These are phyloP conservation scores for Manihot esculenta DNA, from an alignment of 441 rosid species.

Conservation along the genomic window DNA sequence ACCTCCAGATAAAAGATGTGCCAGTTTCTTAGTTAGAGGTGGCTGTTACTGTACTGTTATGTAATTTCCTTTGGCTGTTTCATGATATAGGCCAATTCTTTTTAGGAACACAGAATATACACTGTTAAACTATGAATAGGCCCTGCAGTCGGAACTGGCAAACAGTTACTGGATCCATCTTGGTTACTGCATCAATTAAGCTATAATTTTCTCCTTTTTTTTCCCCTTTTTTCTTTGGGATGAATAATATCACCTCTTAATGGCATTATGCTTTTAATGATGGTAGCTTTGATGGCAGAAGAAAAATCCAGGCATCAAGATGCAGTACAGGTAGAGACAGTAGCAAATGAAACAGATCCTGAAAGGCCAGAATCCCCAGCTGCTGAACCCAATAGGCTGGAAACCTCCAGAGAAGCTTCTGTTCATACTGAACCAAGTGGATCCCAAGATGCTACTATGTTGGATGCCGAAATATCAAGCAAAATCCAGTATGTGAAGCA, in stretches of 20 bases:
- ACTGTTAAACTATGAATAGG: background rate
- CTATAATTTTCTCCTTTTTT: too few relatives aligned
- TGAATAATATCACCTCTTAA: background rate
- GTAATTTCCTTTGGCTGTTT: background rate
- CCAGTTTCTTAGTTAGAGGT: background rate
- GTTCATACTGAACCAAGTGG: slow-evolving; percentile 28
- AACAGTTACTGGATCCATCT: background rate
- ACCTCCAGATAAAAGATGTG: background rate
- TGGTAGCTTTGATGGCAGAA: slow-evolving; percentile 45
- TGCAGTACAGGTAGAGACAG: slow-evolving; percentile 35
- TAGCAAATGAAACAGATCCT: slow-evolving; percentile 30
- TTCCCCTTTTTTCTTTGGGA: background rate
- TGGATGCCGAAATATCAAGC: slow-evolving; percentile 46
- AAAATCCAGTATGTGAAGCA: slow-evolving; percentile 45
- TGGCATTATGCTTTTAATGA: background rate
- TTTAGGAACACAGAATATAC: background rate
- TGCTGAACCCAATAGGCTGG: slow-evolving; percentile 32
- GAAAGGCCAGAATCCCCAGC: slow-evolving; percentile 39
- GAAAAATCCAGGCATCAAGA: slow-evolving; percentile 53
- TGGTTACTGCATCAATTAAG: background rate
- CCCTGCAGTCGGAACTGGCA: background rate
- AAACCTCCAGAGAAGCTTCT: slow-evolving; percentile 39
- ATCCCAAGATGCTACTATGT: slow-evolving; percentile 35
- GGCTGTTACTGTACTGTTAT: too few relatives aligned
- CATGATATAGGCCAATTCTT: background rate